Base-by-base conservation (phyloP, 805 yeast genomes). In the Candida mattraensis region DNA sequence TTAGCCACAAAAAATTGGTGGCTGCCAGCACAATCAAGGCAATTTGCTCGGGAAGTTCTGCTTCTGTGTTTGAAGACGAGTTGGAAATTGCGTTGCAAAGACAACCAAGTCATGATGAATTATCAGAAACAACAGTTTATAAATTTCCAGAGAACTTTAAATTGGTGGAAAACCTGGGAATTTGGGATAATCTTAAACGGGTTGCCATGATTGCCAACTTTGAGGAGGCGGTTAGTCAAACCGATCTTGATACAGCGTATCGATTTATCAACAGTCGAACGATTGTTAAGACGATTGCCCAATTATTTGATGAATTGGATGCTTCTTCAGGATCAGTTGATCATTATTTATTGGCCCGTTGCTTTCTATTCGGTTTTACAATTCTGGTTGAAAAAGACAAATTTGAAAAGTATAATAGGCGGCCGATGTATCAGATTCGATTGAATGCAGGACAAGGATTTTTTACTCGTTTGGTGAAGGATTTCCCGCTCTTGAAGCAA, bases 21-120 rank as follows among this genome's bases (percentile, higher is more conserved):
- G 55, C 55, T 1, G 24, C 47, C 5, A 33, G 26, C 20, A 48
- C 52, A 2, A 40, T 43, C 12, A 37, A 34, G 22, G 37, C 43
- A 10, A 45, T 50, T 5, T 36, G 40, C 18, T 42, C 45, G 3
- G 28, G 39, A n/a, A 22, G 28, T 15, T 18, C 39, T 7, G 35
- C 23, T 4, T 8, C n/a, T 6, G 18, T 28, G 6, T 28, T 18
- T 12, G 20, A 24, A 12, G 16, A 16, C 5, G 34, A 23, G 10
- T 14, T 15, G 10, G n/a, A n/a, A n/a, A n/a, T n/a, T n/a, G 26
- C 34, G 11, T 14, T 35, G 13, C 22, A 21, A n/a, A 21, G 21
- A 28, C 28, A 21, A 16, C 9, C 16, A 16, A 18, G 33, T 10
- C 28, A 35, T 5, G 26, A 28, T 5, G 12, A 28, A 13, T 19